Base-by-base conservation (phyloP, 2,329 filamentous ascomycete genomes). In the Bipolaris bicolor region DNA sequence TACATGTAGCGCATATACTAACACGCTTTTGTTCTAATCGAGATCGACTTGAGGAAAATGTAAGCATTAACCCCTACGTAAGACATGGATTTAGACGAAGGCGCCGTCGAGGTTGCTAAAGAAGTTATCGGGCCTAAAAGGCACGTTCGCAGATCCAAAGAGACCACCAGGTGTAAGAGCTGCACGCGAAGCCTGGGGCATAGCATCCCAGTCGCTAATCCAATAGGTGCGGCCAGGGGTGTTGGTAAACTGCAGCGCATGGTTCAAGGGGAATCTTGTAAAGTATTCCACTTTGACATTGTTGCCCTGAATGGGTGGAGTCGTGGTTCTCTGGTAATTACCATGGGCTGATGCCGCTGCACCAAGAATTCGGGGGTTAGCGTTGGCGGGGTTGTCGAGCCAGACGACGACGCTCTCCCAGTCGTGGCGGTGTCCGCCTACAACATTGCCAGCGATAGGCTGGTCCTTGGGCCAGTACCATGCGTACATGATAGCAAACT, bases 391-490 rank as follows among this genome's bases (percentile, higher is more conserved):
- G 16, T 40, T 40, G 37, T 40, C 18, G 7, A 40, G 37, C 37
- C 37, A 40, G 16, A 40, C 16, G 16, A 40, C 37, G 9, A 20
- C 16, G 37, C 9, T 20, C n/a, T 49, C 47, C 47, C 47, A 49
- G 22, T 49, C 47, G 22, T 49, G 47, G 47, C 47, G 47, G 15
- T 49, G 47, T 7, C 47, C 47, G 11, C 47, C 47, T 40, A 9
- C 34, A 18, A 49, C 34, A 22, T 49, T 40, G 9, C 47, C 47
- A 15, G 47, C 34, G 34, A 26, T 6, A 18, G 47, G 47, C 4
- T 49, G 47, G 22, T 49, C 47, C 34, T 49, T 49, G 47, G 47
- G 47, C 47, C 47, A 49, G 47, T 49, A 49, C 47, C 47, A 49
- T 18, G 47, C 34, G 22, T 49, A 49, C 47, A 49, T 49, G 22